Conservation (phyloP, 169 alveolate species). For the Eimeria acervulina region DNA sequence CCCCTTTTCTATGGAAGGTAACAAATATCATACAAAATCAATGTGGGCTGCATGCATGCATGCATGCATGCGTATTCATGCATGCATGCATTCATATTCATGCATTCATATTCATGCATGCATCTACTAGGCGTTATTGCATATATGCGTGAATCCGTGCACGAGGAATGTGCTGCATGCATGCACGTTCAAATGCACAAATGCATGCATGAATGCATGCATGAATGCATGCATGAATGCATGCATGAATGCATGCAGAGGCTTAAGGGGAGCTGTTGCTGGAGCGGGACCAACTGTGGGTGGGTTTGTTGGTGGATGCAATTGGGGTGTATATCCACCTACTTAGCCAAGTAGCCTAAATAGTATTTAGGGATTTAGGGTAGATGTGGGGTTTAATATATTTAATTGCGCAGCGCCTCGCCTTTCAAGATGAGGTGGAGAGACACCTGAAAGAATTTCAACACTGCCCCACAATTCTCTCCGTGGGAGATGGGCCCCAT, state of each 20-base stretch:
- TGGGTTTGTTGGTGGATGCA: no score
- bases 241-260: background rate
- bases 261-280: background rate
- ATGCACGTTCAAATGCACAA: background rate
- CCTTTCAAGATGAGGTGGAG: slow-evolving; percentile 39
- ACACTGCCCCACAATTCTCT: slow-evolving; percentile 16
- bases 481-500: slow-evolving; percentile 68
- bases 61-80: background rate
- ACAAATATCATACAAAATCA: no score
- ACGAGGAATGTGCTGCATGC: background rate
- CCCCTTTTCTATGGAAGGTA: slow-evolving; percentile 66
- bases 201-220: background rate
- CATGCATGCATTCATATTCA: background rate
- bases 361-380: background rate
- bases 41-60: background rate
- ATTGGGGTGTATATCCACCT: no score
- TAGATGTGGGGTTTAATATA: background rate
- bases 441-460: slow-evolving; percentile 59
- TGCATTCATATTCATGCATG: background rate
- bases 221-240: background rate
- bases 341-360: no score
- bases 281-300: no score
- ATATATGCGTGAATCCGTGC: background rate
- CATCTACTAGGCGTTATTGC: no score
- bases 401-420: slow-evolving; percentile 17